Evolutionary conservation across 1,284 basidiomycete genomes (phyloP), one percentile per base, ranked within the genome.

Genomic region (Thelephora terrestris): DNA sequence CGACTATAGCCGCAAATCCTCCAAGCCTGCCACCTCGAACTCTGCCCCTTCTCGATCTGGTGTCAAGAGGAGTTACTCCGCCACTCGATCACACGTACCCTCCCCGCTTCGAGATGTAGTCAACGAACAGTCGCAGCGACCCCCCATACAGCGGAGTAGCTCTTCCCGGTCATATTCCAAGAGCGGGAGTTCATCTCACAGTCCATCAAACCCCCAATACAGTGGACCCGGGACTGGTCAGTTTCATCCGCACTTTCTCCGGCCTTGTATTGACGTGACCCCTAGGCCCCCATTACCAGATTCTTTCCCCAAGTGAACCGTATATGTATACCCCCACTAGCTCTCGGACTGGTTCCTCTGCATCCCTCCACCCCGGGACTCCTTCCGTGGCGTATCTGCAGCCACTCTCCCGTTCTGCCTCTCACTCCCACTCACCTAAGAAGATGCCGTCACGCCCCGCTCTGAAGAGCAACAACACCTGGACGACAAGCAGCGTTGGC

Each of bases 341-440:
- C 37, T 75, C 74, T 46, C 68, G 73, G n/a, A 69, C 71, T 17
- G 73, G 68, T 55, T 74, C 73, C 10, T 71, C 62, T 49, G 65
- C 71, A 17, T 75, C 72, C 9, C 55, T 75, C 21, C 66, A 61
- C 48, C 67, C 68, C 38, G 55, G 57, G 36, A 58, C 57, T 40
- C 51, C 57, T 47, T 50, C 57, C 7, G 54, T 55, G 2, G 60
- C 64, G 1, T 57, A 57, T 9, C 38, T 56, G 51, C 54, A 58
- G 4, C 57, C 65, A 7, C 58, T 57, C 50, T 63, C 61, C 7
- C 61, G 62, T 40, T 46, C 53, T 14, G 60, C 58, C 12, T 60
- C 61, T 50, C 56, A 60, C 46, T 56, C 38, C 34, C 52, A 14
- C 39, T 54, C 29, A 10, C 29, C 29, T 10, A 32, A 32, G 45